Evolutionary conservation across 345 rosid species (phyloP).

Genomic region (Cardamine occulta): DNA sequence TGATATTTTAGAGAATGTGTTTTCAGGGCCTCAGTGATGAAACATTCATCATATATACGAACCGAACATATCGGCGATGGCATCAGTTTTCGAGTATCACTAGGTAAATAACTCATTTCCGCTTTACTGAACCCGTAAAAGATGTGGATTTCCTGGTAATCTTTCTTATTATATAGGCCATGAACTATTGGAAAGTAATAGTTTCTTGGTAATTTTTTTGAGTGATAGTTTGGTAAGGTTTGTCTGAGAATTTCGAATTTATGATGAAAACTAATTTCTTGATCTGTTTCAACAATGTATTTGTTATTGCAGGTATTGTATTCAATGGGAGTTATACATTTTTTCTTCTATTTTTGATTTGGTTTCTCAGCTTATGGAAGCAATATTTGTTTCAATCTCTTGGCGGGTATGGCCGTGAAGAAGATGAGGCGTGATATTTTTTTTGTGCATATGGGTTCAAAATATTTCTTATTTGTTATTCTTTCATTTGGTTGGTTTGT

Average conservation of each 20-base stretch:
- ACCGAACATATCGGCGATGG: constrained; percentile 18
- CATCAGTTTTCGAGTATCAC: neutral
- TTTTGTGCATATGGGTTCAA: constrained; percentile 12
- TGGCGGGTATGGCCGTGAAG: constrained; percentile 18
- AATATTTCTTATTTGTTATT: neutral
- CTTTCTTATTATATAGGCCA: constrained; percentile 47
- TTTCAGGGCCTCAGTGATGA: constrained; percentile 33
- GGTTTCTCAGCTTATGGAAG: constrained; percentile 29
- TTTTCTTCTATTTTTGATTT: constrained; percentile 8
- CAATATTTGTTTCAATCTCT: neutral
- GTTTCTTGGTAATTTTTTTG: no score
- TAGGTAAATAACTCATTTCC: constrained; percentile 23
- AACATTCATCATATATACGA: neutral
- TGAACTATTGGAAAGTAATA: neutral
- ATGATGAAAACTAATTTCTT: constrained; percentile 1
- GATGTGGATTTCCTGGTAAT: constrained; percentile 52
- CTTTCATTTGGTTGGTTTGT: constrained; percentile 23
- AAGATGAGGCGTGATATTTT: constrained; percentile 14
- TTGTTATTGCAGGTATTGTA: constrained; percentile 29
- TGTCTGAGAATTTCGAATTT: neutral
- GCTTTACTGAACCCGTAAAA: neutral
- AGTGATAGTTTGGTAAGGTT: neutral
- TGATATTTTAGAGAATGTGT: constrained; percentile 69
- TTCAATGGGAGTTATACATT: neutral
- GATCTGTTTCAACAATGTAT: constrained; percentile 5